Percentiles rank a stretch among this genome's conserved stretches.
These are phyloP conservation scores for Botrytis squamosa DNA, from an alignment of 2,329 filamentous ascomycete species.

Conservation along the genomic window DNA sequence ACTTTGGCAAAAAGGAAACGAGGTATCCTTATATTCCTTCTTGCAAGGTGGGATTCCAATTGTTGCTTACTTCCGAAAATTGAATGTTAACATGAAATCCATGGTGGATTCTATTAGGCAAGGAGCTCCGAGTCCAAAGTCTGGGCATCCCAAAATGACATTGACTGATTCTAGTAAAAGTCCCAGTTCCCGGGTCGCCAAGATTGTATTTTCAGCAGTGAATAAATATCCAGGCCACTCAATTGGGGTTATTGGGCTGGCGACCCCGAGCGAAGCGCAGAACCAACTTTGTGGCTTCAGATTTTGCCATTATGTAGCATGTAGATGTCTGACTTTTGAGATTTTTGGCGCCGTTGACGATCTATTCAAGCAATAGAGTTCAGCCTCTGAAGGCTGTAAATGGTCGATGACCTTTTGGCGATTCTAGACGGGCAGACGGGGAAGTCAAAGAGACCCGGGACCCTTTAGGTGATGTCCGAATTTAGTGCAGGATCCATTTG, in stretches of 20 bases:
- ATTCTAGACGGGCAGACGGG: not conserved
- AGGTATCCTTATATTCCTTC: constrained; percentile 16
- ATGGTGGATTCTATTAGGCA: constrained; percentile 2
- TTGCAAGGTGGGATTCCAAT: not conserved
- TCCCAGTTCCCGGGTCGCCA: not conserved
- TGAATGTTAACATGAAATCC: not conserved
- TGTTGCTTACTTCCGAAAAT: not conserved
- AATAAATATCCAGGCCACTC: not conserved
- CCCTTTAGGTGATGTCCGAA: not conserved
- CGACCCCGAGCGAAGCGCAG: not conserved
- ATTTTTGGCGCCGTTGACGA: not conserved
- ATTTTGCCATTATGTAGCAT: constrained; percentile 10
- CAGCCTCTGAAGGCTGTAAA: not conserved
- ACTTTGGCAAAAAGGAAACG: not conserved
- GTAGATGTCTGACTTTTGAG: constrained; percentile 7
- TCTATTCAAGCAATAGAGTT: not conserved
- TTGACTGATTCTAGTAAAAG: not conserved
- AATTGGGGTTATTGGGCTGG: not conserved
- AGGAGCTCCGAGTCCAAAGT: constrained; percentile 20
- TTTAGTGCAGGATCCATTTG: not conserved
- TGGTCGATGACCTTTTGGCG: not conserved
- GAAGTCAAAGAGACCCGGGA: not conserved
- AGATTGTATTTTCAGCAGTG: not conserved
- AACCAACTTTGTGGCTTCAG: not conserved
- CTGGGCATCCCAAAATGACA: constrained; percentile 10